Percentiles rank a stretch among this genome's conserved stretches.
phyloP scores from a whole-genome alignment of 2,329 filamentous ascomycete species.

The Claviceps pusilla region DNA sequence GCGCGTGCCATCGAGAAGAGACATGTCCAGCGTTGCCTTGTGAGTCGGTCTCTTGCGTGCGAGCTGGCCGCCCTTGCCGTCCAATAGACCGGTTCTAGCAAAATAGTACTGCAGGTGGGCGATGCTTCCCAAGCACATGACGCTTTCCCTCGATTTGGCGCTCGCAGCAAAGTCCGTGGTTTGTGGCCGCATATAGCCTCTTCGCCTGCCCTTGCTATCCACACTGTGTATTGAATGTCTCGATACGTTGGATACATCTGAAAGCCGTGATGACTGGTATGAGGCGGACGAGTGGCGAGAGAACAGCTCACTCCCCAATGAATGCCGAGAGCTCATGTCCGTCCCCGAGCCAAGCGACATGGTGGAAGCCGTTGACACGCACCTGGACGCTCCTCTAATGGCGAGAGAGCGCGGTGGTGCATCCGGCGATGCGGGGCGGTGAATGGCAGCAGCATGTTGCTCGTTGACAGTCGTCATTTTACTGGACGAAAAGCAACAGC shows the following conservation, averaged over 20 bases:
- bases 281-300: constrained; percentile 50
- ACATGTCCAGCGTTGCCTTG: constrained; percentile 42
- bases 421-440: constrained; percentile 37
- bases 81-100: constrained; percentile 78
- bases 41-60: constrained; percentile 55
- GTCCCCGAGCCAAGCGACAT: constrained; percentile 41
- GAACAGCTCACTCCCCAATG: constrained; percentile 36
- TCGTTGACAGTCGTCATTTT: constrained; percentile 21
- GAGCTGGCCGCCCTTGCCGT: constrained; percentile 81
- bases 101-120: constrained; percentile 98
- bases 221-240: constrained; percentile 33
- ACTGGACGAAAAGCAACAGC: not conserved
- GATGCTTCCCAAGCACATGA: constrained; percentile 91
- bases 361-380: constrained; percentile 47
- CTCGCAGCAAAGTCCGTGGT: constrained; percentile 83
- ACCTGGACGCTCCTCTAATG: constrained; percentile 46
- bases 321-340: constrained; percentile 35
- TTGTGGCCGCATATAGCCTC: constrained; percentile 78
- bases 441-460: constrained; percentile 9
- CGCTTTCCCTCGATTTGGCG: constrained; percentile 79
- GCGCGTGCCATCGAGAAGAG: constrained; percentile 27
- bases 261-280: constrained; percentile 30
- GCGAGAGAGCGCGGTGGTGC: constrained; percentile 44
- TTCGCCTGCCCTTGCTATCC: constrained; percentile 35
- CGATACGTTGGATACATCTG: constrained; percentile 25